Percentiles rank a stretch among this genome's conserved stretches.
Conservation (phyloP, 2,329 filamentous ascomycete genomes). For the Sarocladium oryzae region DNA sequence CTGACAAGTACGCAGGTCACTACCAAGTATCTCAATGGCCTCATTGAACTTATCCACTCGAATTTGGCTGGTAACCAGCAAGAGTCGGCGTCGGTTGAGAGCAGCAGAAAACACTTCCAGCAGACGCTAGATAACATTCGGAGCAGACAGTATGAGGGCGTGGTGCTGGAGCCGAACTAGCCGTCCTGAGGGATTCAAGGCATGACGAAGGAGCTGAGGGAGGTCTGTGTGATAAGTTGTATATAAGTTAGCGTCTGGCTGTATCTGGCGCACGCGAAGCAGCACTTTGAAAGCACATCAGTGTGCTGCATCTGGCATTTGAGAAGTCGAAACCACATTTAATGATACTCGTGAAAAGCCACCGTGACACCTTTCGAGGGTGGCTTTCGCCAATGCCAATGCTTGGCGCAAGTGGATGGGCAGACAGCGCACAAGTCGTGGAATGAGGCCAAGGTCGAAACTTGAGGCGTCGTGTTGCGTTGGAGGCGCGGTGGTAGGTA, state of each 20-base stretch:
- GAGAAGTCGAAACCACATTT: too few species aligned
- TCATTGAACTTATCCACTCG: slow-evolving; percentile 97
- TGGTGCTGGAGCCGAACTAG: slow-evolving; percentile 61
- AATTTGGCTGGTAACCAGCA: slow-evolving; percentile 83
- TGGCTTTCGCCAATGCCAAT: slow-evolving; percentile 5
- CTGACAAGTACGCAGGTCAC: slow-evolving; percentile 55
- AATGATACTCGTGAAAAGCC: not conserved
- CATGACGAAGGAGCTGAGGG: too few species aligned
- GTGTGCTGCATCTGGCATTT: not conserved
- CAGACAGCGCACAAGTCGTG: not conserved
- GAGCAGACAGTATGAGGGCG: slow-evolving; percentile 85
- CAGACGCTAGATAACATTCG: slow-evolving; percentile 91
- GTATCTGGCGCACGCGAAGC: not conserved
- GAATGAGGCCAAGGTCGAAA: not conserved
- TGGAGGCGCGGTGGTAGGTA: not conserved
- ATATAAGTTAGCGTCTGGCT: slow-evolving; percentile 8
- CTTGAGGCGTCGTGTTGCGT: not conserved
- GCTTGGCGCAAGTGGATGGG: slow-evolving; percentile 2
- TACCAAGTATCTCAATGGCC: slow-evolving; percentile 93
- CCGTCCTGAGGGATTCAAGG: too few species aligned
- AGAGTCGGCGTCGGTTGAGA: slow-evolving; percentile 77
- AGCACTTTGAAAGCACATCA: not conserved
- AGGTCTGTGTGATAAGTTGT: slow-evolving; percentile 8
- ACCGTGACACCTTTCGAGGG: not conserved
- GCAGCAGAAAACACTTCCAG: slow-evolving; percentile 87